phyloP scores from a whole-genome alignment of 352 stramenopile species.

The Phytophthora constricta region DNA sequence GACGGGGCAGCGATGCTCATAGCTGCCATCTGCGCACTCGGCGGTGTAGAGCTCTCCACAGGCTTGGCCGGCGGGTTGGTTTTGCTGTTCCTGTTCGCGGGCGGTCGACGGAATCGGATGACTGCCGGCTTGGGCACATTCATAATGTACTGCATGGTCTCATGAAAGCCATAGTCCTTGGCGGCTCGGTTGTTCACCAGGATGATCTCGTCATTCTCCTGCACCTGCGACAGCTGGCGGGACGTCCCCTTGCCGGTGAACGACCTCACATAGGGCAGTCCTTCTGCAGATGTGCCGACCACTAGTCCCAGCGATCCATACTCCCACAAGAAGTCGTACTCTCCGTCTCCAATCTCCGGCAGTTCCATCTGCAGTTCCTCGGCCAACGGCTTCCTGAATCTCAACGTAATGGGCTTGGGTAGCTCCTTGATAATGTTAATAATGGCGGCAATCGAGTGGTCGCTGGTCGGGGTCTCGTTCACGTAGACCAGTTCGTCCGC shows the following conservation, averaged over 20 bases:
- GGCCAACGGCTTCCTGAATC: constrained; percentile 66
- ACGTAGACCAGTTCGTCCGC: constrained; percentile 83
- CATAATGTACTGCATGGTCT: constrained; percentile 89
- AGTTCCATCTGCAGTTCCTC: constrained; percentile 59
- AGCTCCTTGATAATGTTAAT: constrained; percentile 81
- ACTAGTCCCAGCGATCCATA: constrained; percentile 78
- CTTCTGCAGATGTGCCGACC: constrained; percentile 58
- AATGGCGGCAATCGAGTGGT: constrained; percentile 75
- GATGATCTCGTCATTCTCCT: constrained; percentile 83
- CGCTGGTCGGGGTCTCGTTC: constrained; percentile 73
- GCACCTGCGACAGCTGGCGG: constrained; percentile 66
- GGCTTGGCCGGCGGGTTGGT: constrained; percentile 13
- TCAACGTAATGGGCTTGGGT: constrained; percentile 80
- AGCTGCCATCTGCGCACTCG: constrained; percentile 31
- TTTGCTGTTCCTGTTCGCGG: constrained; percentile 28
- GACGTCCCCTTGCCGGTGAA: constrained; percentile 86
- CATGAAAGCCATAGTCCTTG: constrained; percentile 64
- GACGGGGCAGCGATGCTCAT: constrained; percentile 18
- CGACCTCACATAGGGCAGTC: constrained; percentile 77
- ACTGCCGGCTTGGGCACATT: constrained; percentile 83
- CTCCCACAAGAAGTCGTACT: constrained; percentile 90
- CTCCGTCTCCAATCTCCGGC: constrained; percentile 58
- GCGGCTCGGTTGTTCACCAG: constrained; percentile 75
- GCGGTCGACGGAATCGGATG: constrained; percentile 67
- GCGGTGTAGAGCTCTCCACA: constrained; percentile 17